A percentile compares a stretch with the other conserved stretches of the same genome.
These are phyloP conservation scores for Casuarina glauca DNA, from an alignment of 306 rosid species.

Conservation along the genomic window DNA sequence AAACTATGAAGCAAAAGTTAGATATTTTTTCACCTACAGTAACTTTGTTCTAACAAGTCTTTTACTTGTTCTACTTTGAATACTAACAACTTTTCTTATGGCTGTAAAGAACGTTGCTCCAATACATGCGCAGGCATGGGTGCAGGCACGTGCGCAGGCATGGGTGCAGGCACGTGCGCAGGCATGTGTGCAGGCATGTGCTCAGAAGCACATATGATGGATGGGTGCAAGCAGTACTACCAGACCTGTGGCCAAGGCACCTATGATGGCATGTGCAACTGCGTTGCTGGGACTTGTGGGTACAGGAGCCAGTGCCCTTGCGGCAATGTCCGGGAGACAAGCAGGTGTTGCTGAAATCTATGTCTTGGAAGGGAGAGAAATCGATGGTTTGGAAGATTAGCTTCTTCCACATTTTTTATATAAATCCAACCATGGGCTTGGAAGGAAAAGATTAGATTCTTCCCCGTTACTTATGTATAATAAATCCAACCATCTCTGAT, in stretches of 20 bases:
- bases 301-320: slow-evolving; percentile 82
- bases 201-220: slow-evolving; percentile 49
- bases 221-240: slow-evolving; percentile 68
- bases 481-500: too few relatives aligned
- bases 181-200: slow-evolving; percentile 49
- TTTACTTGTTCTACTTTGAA: neutral
- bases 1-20: neutral
- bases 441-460: too few relatives aligned
- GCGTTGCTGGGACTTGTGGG: slow-evolving; percentile 79
- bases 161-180: too few relatives aligned
- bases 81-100: neutral
- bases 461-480: too few relatives aligned
- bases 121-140: slow-evolving; percentile 36
- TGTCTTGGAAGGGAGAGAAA: neutral
- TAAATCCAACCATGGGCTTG: too few relatives aligned
- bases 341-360: slow-evolving; percentile 58
- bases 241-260: slow-evolving; percentile 18
- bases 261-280: slow-evolving; percentile 65
- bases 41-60: neutral
- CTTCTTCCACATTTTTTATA: neutral
- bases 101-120: slow-evolving; percentile 37
- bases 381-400: too few relatives aligned
- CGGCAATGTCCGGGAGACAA: slow-evolving; percentile 49
- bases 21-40: too few relatives aligned
- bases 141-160: too few relatives aligned